Conservation (phyloP, 2,329 filamentous ascomycete genomes). For the Ascomycota sp. region DNA sequence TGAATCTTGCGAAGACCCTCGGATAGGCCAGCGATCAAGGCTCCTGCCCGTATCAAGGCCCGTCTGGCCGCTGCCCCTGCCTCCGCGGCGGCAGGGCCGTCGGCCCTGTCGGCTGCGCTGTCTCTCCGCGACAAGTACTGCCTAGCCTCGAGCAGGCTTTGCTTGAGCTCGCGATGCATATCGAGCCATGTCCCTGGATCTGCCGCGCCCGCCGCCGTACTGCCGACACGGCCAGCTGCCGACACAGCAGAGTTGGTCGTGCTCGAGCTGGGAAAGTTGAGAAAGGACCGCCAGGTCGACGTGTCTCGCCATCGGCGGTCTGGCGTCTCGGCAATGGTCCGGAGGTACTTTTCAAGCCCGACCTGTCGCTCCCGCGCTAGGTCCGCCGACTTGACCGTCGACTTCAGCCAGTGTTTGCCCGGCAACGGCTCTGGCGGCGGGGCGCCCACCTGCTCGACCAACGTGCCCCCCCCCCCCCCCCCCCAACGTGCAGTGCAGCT, state of each 20-base stretch:
- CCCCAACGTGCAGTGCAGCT: too few relatives aligned
- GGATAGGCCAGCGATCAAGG: constrained; percentile 40
- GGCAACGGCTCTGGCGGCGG: constrained; percentile 50
- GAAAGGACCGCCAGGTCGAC: constrained; percentile 49
- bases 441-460: constrained; percentile 37
- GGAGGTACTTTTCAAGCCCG: constrained; percentile 51
- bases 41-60: constrained; percentile 46
- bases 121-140: constrained; percentile 47
- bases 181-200: constrained; percentile 59
- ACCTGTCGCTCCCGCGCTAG: constrained; percentile 50
- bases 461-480: too few relatives aligned
- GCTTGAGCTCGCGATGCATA: constrained; percentile 53
- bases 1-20: constrained; percentile 41
- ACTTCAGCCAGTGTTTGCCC: constrained; percentile 56
- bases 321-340: constrained; percentile 49
- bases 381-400: constrained; percentile 46
- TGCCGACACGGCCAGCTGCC: constrained; percentile 22
- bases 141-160: constrained; percentile 42
- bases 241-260: constrained; percentile 26
- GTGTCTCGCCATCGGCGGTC: constrained; percentile 60
- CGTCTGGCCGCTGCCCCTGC: constrained; percentile 57
- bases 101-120: constrained; percentile 18
- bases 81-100: constrained; percentile 28
- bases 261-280: constrained; percentile 41
- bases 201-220: constrained; percentile 19